These are phyloP conservation scores for Pseudonectria foliicola DNA, from an alignment of 2,329 filamentous ascomycete genomes.

Conservation along the genomic window DNA sequence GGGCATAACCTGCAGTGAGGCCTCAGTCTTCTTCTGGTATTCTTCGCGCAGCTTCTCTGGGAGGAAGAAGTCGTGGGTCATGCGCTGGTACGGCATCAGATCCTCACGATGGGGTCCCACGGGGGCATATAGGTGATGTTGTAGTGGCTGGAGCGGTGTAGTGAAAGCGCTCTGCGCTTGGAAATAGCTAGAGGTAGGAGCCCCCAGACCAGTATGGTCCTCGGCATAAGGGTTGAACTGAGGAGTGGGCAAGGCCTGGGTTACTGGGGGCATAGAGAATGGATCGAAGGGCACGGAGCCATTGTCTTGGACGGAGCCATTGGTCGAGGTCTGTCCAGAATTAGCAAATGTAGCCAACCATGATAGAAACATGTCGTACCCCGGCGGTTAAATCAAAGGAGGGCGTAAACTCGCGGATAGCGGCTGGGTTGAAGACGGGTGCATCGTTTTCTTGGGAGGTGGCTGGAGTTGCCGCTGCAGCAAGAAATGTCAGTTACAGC, in stretches of 20 bases:
- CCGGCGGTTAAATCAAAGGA: conserved; percentile 45
- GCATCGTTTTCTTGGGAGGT: conserved; percentile 36
- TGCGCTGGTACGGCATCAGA: conserved; percentile 75
- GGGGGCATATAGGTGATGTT: conserved; percentile 91
- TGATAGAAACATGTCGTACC: conserved; percentile 28
- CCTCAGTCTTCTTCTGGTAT: conserved; percentile 79
- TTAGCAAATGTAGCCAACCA: conserved; percentile 1
- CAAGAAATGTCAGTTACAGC: conserved; percentile 7
- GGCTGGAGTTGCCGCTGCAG: conserved; percentile 29
- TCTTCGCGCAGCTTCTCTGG: conserved; percentile 82
- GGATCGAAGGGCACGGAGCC: conserved; percentile 45
- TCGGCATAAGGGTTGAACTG: conserved; percentile 73
- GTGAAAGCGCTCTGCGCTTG: conserved; percentile 47
- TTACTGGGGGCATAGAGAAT: conserved; percentile 53
- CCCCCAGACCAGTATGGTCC: conserved; percentile 54
- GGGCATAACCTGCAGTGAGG: conserved; percentile 75
- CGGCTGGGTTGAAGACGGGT: conserved; percentile 47
- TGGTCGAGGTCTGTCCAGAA: conserved; percentile 30
- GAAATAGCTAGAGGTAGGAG: conserved; percentile 59
- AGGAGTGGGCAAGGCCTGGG: conserved; percentile 41
- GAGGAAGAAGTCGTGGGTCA: conserved; percentile 86
- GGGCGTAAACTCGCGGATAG: conserved; percentile 54
- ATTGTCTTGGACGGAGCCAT: conserved; percentile 43
- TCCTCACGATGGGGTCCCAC: conserved; percentile 77
- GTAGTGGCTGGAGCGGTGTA: conserved; percentile 56